Conservation (phyloP, 2,329 filamentous ascomycete genomes). For the Penicillium decumbens region DNA sequence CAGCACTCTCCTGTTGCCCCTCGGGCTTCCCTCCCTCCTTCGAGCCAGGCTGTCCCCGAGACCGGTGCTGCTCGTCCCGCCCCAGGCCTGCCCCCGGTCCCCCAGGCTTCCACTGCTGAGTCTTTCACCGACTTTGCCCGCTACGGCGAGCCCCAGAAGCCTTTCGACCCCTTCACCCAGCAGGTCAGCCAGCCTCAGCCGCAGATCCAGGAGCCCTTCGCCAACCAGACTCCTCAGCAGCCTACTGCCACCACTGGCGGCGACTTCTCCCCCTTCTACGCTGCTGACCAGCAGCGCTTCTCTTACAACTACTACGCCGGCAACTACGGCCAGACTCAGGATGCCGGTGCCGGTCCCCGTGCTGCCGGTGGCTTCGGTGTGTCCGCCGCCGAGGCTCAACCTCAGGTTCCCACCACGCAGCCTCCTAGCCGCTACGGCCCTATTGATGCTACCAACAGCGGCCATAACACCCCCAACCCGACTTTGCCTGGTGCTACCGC, state of each 20-base stretch:
- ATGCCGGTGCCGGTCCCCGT: constrained; percentile 67
- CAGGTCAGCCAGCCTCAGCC: constrained; percentile 60
- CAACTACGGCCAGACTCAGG: constrained; percentile 64
- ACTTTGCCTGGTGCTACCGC: constrained; percentile 56
- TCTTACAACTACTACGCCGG: constrained; percentile 70
- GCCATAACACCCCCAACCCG: constrained; percentile 86
- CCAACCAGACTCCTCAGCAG: constrained; percentile 54
- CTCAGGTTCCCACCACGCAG: constrained; percentile 60
- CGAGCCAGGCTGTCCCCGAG: constrained; percentile 37
- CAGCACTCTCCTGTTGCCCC: constrained; percentile 87
- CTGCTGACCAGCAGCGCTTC: constrained; percentile 66
- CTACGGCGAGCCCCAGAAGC: constrained; percentile 64
- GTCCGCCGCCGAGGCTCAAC: constrained; percentile 56
- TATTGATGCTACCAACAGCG: constrained; percentile 74
- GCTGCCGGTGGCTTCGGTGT: constrained; percentile 70
- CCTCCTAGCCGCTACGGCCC: constrained; percentile 68
- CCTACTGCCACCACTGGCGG: constrained; percentile 55
- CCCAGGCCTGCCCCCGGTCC: constrained; percentile 58
- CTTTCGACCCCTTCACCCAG: constrained; percentile 81
- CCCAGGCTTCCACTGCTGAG: constrained; percentile 50
- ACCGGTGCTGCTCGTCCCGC: constrained; percentile 54
- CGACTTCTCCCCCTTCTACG: constrained; percentile 84
- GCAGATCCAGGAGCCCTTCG: constrained; percentile 58
- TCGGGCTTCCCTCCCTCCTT: constrained; percentile 77
- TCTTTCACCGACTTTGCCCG: constrained; percentile 52